Conservation (phyloP, 192 early-diverging fungal species). For the Phlyctochytrium arcticum region DNA sequence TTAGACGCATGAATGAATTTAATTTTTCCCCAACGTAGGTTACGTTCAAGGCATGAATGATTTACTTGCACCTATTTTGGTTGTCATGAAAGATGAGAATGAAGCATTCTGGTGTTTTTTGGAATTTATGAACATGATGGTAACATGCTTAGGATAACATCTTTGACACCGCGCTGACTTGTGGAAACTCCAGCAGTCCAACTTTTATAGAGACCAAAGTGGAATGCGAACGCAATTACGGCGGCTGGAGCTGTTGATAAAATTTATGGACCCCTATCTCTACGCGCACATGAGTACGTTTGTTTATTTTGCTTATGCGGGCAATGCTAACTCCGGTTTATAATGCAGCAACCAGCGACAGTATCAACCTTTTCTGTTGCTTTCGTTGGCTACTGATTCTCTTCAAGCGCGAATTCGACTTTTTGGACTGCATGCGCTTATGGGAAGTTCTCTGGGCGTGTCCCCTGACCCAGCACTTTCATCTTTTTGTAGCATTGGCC, state of each 20-base stretch:
- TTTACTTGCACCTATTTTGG: conserved; percentile 83
- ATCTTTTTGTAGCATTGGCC: conserved; percentile 93
- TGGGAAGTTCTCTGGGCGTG: conserved; percentile 79
- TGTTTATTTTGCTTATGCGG: neutral
- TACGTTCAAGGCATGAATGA: conserved; percentile 90
- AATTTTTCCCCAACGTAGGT: conserved; percentile 29
- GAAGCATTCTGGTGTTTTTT: conserved; percentile 93
- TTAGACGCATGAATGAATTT: neutral
- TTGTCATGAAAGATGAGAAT: conserved; percentile 81
- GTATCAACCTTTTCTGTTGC: conserved; percentile 92
- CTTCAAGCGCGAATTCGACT: conserved; percentile 96
- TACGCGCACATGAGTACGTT: conserved; percentile 72
- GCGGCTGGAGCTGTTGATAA: conserved; percentile 75
- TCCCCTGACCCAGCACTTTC: conserved; percentile 69
- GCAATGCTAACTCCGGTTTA: neutral
- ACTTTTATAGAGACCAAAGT: conserved; percentile 89
- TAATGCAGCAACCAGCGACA: conserved; percentile 62
- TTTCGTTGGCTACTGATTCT: conserved; percentile 97
- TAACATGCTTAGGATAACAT: conserved; percentile 25
- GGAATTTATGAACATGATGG: conserved; percentile 85
- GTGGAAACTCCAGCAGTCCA: conserved; percentile 51
- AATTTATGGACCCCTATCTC: conserved; percentile 81
- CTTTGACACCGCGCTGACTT: neutral
- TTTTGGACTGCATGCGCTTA: conserved; percentile 72
- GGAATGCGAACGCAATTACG: conserved; percentile 90